Evolutionary conservation across 495 filamentous ascomycete species (phyloP).

Genomic region (Xylaria nigripes): DNA sequence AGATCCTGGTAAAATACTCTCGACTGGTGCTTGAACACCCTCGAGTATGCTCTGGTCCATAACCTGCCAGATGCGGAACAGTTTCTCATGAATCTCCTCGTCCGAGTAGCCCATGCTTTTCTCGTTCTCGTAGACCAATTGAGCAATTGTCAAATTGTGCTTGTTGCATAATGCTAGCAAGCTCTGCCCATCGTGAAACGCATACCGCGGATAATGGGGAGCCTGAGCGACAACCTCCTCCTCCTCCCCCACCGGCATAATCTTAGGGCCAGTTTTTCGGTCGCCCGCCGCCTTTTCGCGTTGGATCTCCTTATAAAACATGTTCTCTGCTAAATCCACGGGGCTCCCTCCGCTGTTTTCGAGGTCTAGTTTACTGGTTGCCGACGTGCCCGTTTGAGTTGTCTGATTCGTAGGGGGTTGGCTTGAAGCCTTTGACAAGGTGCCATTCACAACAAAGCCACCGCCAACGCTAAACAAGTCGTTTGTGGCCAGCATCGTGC

Average conservation of each 20-base stretch:
- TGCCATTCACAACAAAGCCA: constrained; percentile 32
- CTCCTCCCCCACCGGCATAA: constrained; percentile 11
- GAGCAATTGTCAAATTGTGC: constrained; percentile 30
- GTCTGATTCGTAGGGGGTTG: constrained; percentile 1
- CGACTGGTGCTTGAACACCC: constrained; percentile 26
- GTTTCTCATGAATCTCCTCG: constrained; percentile 25
- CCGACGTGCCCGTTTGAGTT: constrained; percentile 8
- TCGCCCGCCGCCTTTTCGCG: constrained; percentile 26
- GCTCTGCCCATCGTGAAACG: constrained; percentile 27
- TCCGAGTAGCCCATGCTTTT: constrained; percentile 30
- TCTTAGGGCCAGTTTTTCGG: constrained; percentile 24
- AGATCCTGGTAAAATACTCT: constrained; percentile 23
- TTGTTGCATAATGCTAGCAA: constrained; percentile 27
- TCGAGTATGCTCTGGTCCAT: constrained; percentile 33
- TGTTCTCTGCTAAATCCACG: constrained; percentile 28
- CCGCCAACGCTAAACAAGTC: constrained; percentile 31
- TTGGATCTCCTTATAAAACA: constrained; percentile 32
- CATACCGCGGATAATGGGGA: constrained; percentile 18
- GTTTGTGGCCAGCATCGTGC: constrained; percentile 30
- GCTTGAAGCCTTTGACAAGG: constrained; percentile 23
- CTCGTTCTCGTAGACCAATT: constrained; percentile 31
- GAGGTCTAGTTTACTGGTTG: constrained; percentile 16
- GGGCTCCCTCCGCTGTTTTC: constrained; percentile 19
- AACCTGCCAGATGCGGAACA: constrained; percentile 31
- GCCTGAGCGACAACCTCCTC: neutral